phyloP scores from a whole-genome alignment of 441 rosid species.

The Populus hybrid region DNA sequence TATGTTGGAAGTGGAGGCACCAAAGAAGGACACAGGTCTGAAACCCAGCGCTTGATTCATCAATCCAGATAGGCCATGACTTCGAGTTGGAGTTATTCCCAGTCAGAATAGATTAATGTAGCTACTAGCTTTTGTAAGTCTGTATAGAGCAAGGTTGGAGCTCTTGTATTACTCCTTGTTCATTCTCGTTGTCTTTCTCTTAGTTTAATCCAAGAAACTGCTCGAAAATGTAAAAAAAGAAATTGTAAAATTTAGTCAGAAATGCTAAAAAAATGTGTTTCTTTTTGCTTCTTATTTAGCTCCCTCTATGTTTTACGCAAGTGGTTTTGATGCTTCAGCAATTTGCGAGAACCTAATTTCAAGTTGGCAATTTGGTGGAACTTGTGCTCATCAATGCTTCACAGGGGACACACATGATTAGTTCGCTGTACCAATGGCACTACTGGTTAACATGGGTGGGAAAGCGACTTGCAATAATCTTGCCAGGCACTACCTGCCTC shows the following conservation, averaged over 20 bases:
- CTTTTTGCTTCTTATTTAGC: not conserved
- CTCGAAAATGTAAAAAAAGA: constrained; percentile 31
- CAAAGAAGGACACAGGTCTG: constrained; percentile 20
- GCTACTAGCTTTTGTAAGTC: constrained; percentile 35
- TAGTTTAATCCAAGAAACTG: constrained; percentile 26
- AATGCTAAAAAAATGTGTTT: constrained; percentile 11
- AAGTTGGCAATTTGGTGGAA: not conserved
- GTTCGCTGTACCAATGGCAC: not conserved
- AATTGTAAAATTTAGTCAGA: constrained; percentile 33
- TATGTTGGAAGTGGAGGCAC: constrained; percentile 32
- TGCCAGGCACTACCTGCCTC: no score
- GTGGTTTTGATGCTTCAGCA: no score
- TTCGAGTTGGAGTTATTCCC: constrained; percentile 15
- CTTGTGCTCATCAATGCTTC: not conserved
- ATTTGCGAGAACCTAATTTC: not conserved
- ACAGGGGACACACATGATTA: not conserved
- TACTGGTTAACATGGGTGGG: no score
- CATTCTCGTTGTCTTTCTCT: constrained; percentile 33
- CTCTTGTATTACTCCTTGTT: constrained; percentile 29
- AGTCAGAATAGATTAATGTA: constrained; percentile 24
- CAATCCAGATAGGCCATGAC: constrained; percentile 2
- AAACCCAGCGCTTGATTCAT: constrained; percentile 42
- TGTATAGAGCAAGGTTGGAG: constrained; percentile 39
- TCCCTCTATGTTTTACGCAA: no score
- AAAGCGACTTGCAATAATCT: no score